Conservation (phyloP, 345 rosid species). For the Populus simonii region DNA sequence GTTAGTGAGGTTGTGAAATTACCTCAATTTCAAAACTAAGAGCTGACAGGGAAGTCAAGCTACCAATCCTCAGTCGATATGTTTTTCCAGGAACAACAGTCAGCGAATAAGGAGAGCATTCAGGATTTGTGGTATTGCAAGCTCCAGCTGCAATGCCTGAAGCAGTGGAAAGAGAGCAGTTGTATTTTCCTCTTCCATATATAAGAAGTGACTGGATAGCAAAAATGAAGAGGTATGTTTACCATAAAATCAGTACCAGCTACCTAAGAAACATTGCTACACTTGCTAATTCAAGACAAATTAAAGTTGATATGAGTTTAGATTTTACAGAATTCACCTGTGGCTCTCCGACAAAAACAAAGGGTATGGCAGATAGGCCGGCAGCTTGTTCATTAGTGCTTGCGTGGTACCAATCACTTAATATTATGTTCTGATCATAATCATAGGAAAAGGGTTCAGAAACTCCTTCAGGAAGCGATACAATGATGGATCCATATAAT, state of each 20-base stretch:
- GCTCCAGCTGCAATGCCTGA: constrained; percentile 15
- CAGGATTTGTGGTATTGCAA: constrained; percentile 49
- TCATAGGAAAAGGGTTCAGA: constrained; percentile 63
- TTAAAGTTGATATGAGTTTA: too few relatives aligned
- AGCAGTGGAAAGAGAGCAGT: constrained; percentile 41
- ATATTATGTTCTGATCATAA: constrained; percentile 56
- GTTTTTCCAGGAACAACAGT: constrained; percentile 59
- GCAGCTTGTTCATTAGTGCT: constrained; percentile 55
- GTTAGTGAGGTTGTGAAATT: constrained; percentile 5
- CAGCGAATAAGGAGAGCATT: constrained; percentile 39
- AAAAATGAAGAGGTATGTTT: neutral
- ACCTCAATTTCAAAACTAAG: constrained; percentile 82
- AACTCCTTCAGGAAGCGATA: constrained; percentile 38
- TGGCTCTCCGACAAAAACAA: constrained; percentile 78
- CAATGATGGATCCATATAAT: constrained; percentile 59
- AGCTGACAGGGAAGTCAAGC: constrained; percentile 56
- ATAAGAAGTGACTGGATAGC: constrained; percentile 55
- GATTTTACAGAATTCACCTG: constrained; percentile 32
- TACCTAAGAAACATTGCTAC: neutral
- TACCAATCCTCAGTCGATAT: constrained; percentile 55
- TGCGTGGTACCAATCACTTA: constrained; percentile 74
- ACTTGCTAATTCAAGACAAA: neutral
- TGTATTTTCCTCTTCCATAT: constrained; percentile 62
- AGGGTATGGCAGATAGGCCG: constrained; percentile 53
- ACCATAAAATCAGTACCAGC: neutral